Evolutionary conservation across 495 filamentous ascomycete species (phyloP).

Genomic region (Aspergillus bridgeri): DNA sequence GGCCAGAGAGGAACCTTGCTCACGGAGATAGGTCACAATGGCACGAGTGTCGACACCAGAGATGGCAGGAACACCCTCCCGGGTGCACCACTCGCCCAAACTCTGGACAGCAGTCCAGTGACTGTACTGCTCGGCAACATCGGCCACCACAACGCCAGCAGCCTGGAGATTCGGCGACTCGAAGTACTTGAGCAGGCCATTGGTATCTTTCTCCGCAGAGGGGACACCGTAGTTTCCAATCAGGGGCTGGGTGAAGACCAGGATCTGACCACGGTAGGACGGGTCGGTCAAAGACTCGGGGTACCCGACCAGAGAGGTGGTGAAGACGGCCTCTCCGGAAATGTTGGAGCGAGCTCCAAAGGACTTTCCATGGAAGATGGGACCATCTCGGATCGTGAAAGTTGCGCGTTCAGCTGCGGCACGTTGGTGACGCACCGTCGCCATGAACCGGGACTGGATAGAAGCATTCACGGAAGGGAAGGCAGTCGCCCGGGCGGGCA

Average conservation of each 20-base stretch:
- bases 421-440: constrained; percentile 63
- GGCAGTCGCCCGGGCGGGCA: constrained; percentile 50
- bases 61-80: constrained; percentile 94
- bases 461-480: constrained; percentile 49
- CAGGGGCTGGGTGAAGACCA: constrained; percentile 97
- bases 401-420: constrained; percentile 76
- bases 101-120: constrained; percentile 99
- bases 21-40: constrained; percentile 91
- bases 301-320: constrained; percentile 88
- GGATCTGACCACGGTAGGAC: constrained; percentile 96
- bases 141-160: constrained; percentile 89
- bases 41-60: constrained; percentile 94
- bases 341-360: constrained; percentile 91
- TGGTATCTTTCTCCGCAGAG: constrained; percentile 68
- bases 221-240: constrained; percentile 99
- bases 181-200: constrained; percentile 84
- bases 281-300: constrained; percentile 98
- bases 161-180: constrained; percentile 97
- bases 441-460: constrained; percentile 59
- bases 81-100: constrained; percentile 87
- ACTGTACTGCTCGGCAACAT: constrained; percentile 88
- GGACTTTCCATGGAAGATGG: constrained; percentile 88
- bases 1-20: constrained; percentile 93
- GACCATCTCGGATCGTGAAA: constrained; percentile 92
- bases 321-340: constrained; percentile 93